These are phyloP conservation scores for Xerocomellus dryophilus DNA, from an alignment of 768 basidiomycete species.

Conservation along the genomic window DNA sequence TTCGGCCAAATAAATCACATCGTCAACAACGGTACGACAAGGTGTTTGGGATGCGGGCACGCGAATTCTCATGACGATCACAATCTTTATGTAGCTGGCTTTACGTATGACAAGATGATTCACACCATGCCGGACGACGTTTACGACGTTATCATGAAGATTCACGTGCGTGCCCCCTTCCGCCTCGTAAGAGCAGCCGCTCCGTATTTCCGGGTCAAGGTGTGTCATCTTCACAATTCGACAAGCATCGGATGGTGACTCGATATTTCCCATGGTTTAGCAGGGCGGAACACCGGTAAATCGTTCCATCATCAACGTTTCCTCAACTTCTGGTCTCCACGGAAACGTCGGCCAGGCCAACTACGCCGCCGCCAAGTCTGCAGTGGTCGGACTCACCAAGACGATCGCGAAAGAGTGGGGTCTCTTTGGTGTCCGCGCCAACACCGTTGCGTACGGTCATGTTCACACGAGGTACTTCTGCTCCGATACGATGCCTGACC, in stretches of 20 bases:
- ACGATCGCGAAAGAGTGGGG: conserved; percentile 91
- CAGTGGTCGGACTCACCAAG: conserved; percentile 77
- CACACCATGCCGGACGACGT: conserved; percentile 83
- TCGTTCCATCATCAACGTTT: conserved; percentile 78
- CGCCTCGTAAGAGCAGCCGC: conserved; percentile 80
- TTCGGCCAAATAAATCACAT: conserved; percentile 88
- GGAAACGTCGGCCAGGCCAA: conserved; percentile 86
- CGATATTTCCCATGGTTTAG: neutral
- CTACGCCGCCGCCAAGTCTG: conserved; percentile 78
- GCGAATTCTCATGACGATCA: neutral
- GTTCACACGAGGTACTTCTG: conserved; percentile 67
- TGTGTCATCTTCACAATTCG: conserved; percentile 7
- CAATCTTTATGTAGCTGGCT: conserved; percentile 47
- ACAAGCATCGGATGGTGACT: neutral
- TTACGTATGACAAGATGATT: conserved; percentile 85
- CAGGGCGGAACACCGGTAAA: conserved; percentile 59
- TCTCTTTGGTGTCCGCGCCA: conserved; percentile 74
- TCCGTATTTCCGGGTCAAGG: conserved; percentile 81
- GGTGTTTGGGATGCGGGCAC: neutral
- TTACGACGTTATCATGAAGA: conserved; percentile 77
- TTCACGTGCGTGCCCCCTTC: conserved; percentile 86
- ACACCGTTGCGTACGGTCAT: conserved; percentile 75
- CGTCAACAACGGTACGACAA: conserved; percentile 66
- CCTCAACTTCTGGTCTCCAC: conserved; percentile 78
- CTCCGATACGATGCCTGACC: neutral